Evolutionary conservation across 306 rosid species (phyloP).

Genomic region (Inga leiocalycina): DNA sequence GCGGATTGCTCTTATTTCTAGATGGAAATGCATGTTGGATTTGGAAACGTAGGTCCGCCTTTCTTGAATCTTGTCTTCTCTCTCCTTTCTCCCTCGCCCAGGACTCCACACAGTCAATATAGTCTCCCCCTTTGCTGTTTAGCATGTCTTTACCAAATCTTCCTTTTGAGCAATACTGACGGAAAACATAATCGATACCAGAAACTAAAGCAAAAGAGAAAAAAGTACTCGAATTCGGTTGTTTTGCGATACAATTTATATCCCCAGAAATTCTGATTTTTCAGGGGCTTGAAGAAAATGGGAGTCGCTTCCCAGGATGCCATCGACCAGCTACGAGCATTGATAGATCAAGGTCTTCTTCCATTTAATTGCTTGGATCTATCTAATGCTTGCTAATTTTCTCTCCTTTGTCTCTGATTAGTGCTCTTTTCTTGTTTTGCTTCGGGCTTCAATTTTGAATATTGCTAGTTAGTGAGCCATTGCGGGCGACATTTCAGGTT

Average conservation of each 20-base stretch:
- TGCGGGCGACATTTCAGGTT: constrained; percentile 84
- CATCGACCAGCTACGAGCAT: constrained; percentile 59
- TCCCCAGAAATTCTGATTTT: neutral
- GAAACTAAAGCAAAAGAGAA: neutral
- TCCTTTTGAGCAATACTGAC: neutral
- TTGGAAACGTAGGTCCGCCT: constrained; percentile 41
- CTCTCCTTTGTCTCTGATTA: neutral
- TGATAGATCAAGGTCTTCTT: constrained; percentile 74
- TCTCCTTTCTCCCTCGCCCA: neutral
- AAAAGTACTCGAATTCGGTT: constrained; percentile 9
- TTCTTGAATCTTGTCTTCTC: constrained; percentile 43
- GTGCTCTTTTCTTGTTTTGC: neutral
- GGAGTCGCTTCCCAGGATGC: constrained; percentile 78
- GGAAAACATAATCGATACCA: neutral
- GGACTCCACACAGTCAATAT: neutral
- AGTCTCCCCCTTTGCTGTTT: neutral
- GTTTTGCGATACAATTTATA: neutral
- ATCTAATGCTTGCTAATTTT: neutral
- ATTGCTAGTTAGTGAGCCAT: constrained; percentile 72
- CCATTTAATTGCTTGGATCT: constrained; percentile 29
- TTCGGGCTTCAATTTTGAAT: constrained; percentile 11
- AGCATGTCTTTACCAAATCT: constrained; percentile 2
- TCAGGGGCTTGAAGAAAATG: constrained; percentile 51
- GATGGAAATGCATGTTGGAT: constrained; percentile 12
- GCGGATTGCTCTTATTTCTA: neutral